A percentile compares a stretch with the other conserved stretches of the same genome.
phyloP scores from a whole-genome alignment of 2,329 filamentous ascomycete species.

The Magnaporthiopsis incrustans region DNA sequence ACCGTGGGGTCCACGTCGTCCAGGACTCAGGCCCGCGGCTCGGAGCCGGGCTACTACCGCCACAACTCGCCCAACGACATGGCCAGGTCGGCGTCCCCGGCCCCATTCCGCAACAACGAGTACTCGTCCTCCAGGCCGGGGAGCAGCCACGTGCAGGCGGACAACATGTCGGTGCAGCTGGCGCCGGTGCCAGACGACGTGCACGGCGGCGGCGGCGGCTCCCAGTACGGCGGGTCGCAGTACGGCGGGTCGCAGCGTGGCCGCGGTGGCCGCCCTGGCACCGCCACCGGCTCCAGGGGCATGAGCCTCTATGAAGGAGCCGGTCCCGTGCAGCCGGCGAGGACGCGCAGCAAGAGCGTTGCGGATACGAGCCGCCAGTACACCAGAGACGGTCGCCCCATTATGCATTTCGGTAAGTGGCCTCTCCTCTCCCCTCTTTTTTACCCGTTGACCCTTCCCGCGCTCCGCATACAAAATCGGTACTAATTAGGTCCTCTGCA shows the following conservation, averaged over 20 bases:
- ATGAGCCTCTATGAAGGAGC: conserved; percentile 50
- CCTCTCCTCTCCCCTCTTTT: conserved; percentile 4
- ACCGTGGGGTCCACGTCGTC: conserved; percentile 2
- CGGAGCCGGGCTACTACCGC: conserved; percentile 43
- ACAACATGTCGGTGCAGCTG: conserved; percentile 62
- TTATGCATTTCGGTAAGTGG: conserved; percentile 86
- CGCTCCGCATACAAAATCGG: too few species aligned
- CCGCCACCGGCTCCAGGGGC: conserved; percentile 37
- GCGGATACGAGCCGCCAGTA: conserved; percentile 76
- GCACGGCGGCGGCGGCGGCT: conserved; percentile 1
- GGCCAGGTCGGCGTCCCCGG: conserved; percentile 38
- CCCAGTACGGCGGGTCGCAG: not conserved
- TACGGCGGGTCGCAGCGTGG: conserved; percentile 42
- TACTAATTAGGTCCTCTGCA: conserved; percentile 29
- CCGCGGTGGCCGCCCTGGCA: conserved; percentile 39
- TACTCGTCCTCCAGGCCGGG: conserved; percentile 34
- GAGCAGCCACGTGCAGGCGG: conserved; percentile 34
- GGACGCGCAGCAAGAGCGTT: conserved; percentile 71
- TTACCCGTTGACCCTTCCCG: conserved; percentile 9
- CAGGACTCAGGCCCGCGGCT: conserved; percentile 34
- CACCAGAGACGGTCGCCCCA: conserved; percentile 76
- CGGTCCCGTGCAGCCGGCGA: conserved; percentile 31
- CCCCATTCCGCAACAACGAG: conserved; percentile 27
- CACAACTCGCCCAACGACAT: conserved; percentile 43
- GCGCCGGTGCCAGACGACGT: conserved; percentile 29